These are phyloP conservation scores for Nannizziopsis barbatae DNA, from an alignment of 2,329 filamentous ascomycete genomes.

Conservation along the genomic window DNA sequence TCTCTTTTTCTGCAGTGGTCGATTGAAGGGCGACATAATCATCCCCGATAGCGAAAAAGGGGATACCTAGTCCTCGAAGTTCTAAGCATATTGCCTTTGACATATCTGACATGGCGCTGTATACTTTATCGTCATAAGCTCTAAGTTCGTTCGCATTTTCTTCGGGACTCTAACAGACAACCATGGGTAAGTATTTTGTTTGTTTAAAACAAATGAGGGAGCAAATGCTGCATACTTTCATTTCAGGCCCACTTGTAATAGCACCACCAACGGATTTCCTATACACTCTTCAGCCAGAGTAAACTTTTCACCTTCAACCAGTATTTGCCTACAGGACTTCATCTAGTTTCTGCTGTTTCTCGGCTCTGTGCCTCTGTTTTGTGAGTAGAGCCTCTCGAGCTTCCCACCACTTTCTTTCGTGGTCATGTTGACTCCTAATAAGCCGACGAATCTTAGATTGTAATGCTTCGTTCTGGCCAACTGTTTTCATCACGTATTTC, in stretches of 20 bases:
- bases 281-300: slow-evolving; percentile 2
- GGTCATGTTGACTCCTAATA: slow-evolving; percentile 51
- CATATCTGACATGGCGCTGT: slow-evolving; percentile 50
- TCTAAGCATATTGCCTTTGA: slow-evolving; percentile 45
- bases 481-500: slow-evolving; percentile 41
- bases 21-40: slow-evolving; percentile 28
- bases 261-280: slow-evolving; percentile 39
- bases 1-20: slow-evolving; percentile 3
- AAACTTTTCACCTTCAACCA: not conserved
- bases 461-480: slow-evolving; percentile 36
- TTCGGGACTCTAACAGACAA: slow-evolving; percentile 30
- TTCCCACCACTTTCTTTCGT: slow-evolving; percentile 52
- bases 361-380: slow-evolving; percentile 42
- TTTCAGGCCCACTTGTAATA: slow-evolving; percentile 23
- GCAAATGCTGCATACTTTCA: slow-evolving; percentile 21
- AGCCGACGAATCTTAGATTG: slow-evolving; percentile 43
- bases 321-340: slow-evolving; percentile 41
- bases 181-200: slow-evolving; percentile 2
- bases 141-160: slow-evolving; percentile 45
- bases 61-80: slow-evolving; percentile 47
- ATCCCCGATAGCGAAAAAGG: slow-evolving; percentile 47
- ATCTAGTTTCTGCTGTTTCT: slow-evolving; percentile 45
- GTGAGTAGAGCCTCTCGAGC: slow-evolving; percentile 42
- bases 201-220: not conserved
- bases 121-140: slow-evolving; percentile 52